Evolutionary conservation across 345 rosid species (phyloP), one percentile per base, ranked within the genome.

Genomic region (Heritiera littoralis): DNA sequence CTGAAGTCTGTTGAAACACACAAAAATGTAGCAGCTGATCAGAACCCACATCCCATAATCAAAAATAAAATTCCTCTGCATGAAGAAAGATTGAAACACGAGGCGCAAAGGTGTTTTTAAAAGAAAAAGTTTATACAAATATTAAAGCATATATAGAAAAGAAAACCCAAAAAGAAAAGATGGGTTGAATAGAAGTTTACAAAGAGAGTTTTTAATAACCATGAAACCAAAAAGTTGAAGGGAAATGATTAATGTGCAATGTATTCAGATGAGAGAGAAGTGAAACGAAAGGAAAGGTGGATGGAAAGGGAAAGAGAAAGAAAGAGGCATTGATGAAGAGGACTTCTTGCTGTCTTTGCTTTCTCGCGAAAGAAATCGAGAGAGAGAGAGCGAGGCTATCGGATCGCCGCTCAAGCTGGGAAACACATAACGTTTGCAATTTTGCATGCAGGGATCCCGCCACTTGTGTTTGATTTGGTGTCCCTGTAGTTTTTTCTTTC

Each of bases 361-460:
- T 81, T 83, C 87, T 80, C 92, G 87, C 80, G 84, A 83, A 35
- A 68, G 74, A 77, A 23, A 23, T 0, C 20, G 32, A 80, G 79
- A 77, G 64, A 80, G 54, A 65, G 76, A 76, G 63, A 77, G 91
- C 91, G 93, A 84, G 17, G 81, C 74, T 72, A 75, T 85, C 91
- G 94, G 94, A 88, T 86, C 88, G 91, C 97, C 92, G 85, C 91
- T 86, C 89, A 77, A 83, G 69, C 72, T 30, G 70, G 79, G 81
- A 73, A 79, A 81, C 6, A 78, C 72, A 83, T 55, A 77, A 75
- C 84, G 81, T 83, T 81, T 84, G 83, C 85, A 85, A 84, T 87
- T 83, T 81, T 84, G 83, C 85, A 85, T 84, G 88, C 89, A 85
- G 79, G 86, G 84, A 89, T 85, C 87, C 89, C 92, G 90, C 90